Evolutionary conservation across 2,329 filamentous ascomycete species (phyloP).

Genomic region (Trichoderma afroharzianum): DNA sequence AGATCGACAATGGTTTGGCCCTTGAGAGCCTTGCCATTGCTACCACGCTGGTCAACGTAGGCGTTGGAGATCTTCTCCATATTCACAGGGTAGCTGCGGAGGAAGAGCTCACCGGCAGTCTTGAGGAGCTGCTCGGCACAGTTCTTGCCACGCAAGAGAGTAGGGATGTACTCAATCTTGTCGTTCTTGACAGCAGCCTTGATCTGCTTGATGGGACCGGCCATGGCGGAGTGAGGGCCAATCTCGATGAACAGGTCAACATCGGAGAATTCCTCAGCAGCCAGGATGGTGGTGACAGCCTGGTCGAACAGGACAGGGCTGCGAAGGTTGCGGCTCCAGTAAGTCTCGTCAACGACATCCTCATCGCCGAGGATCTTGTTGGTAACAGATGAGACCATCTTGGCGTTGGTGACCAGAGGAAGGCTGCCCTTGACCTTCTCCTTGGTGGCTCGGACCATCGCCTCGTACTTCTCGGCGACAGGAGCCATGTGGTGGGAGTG

Average conservation of each 20-base stretch:
- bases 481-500: slow-evolving; percentile 23
- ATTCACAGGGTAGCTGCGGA: slow-evolving; percentile 39
- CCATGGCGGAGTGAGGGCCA: slow-evolving; percentile 46
- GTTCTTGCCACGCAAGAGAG: slow-evolving; percentile 40
- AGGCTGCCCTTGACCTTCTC: background rate
- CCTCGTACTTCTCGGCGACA: slow-evolving; percentile 8
- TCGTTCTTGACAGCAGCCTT: slow-evolving; percentile 38
- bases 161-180: slow-evolving; percentile 31
- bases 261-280: slow-evolving; percentile 16
- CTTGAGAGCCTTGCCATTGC: slow-evolving; percentile 13
- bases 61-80: slow-evolving; percentile 26
- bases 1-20: slow-evolving; percentile 21
- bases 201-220: slow-evolving; percentile 44
- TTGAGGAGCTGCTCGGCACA: slow-evolving; percentile 35
- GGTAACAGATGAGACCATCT: slow-evolving; percentile 14
- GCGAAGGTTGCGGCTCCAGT: slow-evolving; percentile 38
- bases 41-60: slow-evolving; percentile 21
- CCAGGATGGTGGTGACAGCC: slow-evolving; percentile 21
- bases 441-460: background rate
- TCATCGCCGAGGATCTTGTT: slow-evolving; percentile 16
- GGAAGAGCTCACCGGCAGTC: slow-evolving; percentile 39
- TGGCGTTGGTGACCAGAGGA: background rate
- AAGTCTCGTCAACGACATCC: slow-evolving; percentile 21
- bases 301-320: slow-evolving; percentile 34
- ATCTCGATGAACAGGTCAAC: slow-evolving; percentile 40